Evolutionary conservation across 2,329 filamentous ascomycete species (phyloP).

Genomic region (Phaeophleospora eucalypticola): DNA sequence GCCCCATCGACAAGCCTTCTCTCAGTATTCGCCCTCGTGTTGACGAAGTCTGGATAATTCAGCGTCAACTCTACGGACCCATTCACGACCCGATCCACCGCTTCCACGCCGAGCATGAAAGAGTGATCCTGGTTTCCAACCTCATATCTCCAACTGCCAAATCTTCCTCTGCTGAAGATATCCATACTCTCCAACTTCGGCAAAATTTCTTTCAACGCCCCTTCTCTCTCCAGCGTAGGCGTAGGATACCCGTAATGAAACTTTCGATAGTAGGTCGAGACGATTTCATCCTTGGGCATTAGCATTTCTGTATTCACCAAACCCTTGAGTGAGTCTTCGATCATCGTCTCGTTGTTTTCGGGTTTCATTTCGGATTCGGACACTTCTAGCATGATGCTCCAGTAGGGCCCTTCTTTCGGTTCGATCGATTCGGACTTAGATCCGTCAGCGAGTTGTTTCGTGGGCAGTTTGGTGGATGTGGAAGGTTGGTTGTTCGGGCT

Average conservation of each 20-base stretch:
- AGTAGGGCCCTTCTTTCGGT: constrained; percentile 87
- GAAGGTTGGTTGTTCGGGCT: constrained; percentile 96
- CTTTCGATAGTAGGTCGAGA: constrained; percentile 95
- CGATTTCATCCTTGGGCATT: constrained; percentile 83
- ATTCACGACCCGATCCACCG: constrained; percentile 82
- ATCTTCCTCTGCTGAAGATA: constrained; percentile 93
- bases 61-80: constrained; percentile 87
- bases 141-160: constrained; percentile 98
- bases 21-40: constrained; percentile 65
- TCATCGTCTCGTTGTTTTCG: constrained; percentile 76
- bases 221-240: constrained; percentile 89
- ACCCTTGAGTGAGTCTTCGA: constrained; percentile 90
- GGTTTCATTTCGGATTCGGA: constrained; percentile 96
- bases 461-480: constrained; percentile 76
- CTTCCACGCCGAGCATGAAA: constrained; percentile 95
- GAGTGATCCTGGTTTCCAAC: constrained; percentile 96
- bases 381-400: constrained; percentile 99
- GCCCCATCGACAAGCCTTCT: constrained; percentile 59
- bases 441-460: constrained; percentile 79
- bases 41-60: constrained; percentile 97
- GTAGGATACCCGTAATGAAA: constrained; percentile 99
- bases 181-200: constrained; percentile 87
- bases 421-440: constrained; percentile 69
- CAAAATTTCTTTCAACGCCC: constrained; percentile 84
- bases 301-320: constrained; percentile 98